phyloP scores from a whole-genome alignment of 345 rosid species.

The Eucalyptus regnans region DNA sequence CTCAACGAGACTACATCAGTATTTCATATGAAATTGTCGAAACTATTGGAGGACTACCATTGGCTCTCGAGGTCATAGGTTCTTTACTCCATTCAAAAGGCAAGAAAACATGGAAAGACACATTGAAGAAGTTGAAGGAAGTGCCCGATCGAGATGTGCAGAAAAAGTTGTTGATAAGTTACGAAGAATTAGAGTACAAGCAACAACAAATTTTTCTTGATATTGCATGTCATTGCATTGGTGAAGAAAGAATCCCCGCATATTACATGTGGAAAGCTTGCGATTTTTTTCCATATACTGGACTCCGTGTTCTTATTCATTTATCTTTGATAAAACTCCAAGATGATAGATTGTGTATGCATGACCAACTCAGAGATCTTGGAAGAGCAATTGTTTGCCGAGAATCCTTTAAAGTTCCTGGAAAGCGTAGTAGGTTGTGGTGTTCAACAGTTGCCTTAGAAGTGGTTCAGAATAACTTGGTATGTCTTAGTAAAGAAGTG shows the following conservation, averaged over 20 bases:
- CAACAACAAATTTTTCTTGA: not conserved
- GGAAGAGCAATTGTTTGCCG: not conserved
- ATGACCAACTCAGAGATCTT: not conserved
- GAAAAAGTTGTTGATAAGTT: not conserved
- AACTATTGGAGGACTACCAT: not conserved
- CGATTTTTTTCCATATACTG: fast-evolving
- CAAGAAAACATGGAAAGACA: not conserved
- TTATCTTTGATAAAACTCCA: not conserved
- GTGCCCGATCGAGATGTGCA: not conserved
- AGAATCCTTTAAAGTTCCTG: not conserved
- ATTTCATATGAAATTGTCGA: fast-evolving
- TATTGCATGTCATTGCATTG: not conserved
- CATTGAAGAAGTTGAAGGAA: not conserved
- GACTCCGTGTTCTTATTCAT: fast-evolving
- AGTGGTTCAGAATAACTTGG: not conserved
- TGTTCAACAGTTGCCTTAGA: fast-evolving
- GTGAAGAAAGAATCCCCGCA: not conserved
- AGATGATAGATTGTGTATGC: not conserved
- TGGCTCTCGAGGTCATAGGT: not conserved
- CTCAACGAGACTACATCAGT: fast-evolving
- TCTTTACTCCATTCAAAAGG: not conserved
- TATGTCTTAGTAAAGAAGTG: not conserved
- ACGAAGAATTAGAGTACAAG: fast-evolving
- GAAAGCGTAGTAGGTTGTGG: not conserved
- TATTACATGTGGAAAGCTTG: not conserved